Percentiles rank a stretch among this genome's conserved stretches.
Conservation (phyloP, 1,139 yeast species). For the Arxiozyma telluris region DNA sequence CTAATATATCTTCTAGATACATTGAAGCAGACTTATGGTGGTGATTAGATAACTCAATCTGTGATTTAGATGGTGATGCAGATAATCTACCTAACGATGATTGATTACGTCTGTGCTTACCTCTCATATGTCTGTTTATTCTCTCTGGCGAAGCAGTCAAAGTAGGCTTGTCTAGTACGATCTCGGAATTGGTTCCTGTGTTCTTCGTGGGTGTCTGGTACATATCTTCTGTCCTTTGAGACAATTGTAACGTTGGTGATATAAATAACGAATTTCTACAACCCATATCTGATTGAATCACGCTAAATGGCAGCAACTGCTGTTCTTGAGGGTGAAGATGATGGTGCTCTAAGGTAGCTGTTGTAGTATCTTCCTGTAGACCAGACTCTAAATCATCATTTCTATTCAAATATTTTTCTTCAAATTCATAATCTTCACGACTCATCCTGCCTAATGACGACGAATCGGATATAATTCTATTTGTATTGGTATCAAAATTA, state of each 20-base stretch:
- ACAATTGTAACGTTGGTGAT: constrained; percentile 73
- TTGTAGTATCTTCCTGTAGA: background rate
- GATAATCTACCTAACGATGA: constrained; percentile 1
- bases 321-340: background rate
- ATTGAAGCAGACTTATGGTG: constrained; percentile 39
- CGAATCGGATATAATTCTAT: constrained; percentile 4
- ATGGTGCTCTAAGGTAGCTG: background rate
- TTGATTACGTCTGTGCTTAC: background rate
- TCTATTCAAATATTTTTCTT: background rate
- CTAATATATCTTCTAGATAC: constrained; percentile 51
- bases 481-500: background rate
- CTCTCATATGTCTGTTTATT: constrained; percentile 10
- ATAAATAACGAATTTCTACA: constrained; percentile 44
- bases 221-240: constrained; percentile 31
- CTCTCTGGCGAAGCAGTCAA: constrained; percentile 28
- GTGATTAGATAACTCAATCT: background rate
- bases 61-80: constrained; percentile 1
- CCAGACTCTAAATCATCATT: background rate
- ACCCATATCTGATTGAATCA: constrained; percentile 11
- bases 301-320: constrained; percentile 9
- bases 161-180: constrained; percentile 16
- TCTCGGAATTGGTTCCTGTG: constrained; percentile 2
- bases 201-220: constrained; percentile 7
- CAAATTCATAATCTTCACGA: constrained; percentile 1
- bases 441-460: constrained; percentile 2